These are phyloP conservation scores for Eragrostis nindensis DNA, from an alignment of 176 grass and related monocot genomes.

Conservation along the genomic window DNA sequence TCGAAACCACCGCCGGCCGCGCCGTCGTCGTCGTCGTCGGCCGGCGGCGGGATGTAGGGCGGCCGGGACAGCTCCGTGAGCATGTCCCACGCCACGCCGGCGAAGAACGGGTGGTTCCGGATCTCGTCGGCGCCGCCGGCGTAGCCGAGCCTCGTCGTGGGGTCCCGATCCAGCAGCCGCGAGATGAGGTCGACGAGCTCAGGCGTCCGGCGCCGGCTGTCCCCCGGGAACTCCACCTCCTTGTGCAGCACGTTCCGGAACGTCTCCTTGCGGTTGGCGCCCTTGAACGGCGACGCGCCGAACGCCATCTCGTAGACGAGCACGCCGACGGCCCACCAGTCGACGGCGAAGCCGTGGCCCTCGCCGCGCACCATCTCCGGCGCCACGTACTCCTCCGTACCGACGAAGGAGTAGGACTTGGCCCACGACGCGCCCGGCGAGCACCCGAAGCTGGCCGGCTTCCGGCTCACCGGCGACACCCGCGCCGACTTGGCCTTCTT, in stretches of 20 bases:
- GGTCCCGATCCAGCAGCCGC: constrained; percentile 67
- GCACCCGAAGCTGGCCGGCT: constrained; percentile 45
- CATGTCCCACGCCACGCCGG: constrained; percentile 76
- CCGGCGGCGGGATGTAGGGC: constrained; percentile 68
- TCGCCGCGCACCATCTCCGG: constrained; percentile 91
- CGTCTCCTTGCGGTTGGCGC: constrained; percentile 86
- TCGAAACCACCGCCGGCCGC: constrained; percentile 53
- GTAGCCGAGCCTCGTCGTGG: constrained; percentile 57
- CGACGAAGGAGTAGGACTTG: constrained; percentile 86
- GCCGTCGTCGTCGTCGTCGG: constrained; percentile 25
- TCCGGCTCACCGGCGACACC: constrained; percentile 72
- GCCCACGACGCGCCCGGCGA: constrained; percentile 29
- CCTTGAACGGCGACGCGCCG: constrained; percentile 83
- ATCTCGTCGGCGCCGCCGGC: constrained; percentile 65
- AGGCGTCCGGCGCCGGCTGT: constrained; percentile 47
- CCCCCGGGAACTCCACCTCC: constrained; percentile 66
- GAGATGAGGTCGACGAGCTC: constrained; percentile 83
- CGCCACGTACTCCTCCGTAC: constrained; percentile 96
- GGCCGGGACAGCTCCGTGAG: constrained; percentile 68
- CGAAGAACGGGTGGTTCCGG: constrained; percentile 82
- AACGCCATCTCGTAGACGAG: constrained; percentile 87
- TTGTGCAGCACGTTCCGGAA: constrained; percentile 83
- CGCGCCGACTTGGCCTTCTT: constrained; percentile 78
- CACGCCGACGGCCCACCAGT: constrained; percentile 96
- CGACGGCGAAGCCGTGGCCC: constrained; percentile 88